Conservation (phyloP, 1,139 yeast species). For the Geotrichum macrosporum region DNA sequence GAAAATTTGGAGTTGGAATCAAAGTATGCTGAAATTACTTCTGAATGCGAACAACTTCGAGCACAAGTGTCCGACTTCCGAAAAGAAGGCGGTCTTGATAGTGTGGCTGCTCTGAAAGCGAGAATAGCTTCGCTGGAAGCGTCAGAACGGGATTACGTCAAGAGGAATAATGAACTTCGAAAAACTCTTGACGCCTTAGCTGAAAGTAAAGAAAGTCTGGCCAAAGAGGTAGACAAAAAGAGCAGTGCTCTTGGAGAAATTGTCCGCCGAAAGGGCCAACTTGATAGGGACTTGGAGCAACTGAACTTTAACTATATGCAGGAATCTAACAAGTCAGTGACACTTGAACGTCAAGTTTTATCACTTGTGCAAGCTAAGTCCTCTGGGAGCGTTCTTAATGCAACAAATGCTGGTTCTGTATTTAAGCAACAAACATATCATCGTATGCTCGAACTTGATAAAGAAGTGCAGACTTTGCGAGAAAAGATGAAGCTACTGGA, state of each 20-base stretch:
- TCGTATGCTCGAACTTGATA: conserved; percentile 20
- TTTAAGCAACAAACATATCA: conserved; percentile 19
- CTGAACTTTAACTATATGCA: conserved; percentile 7
- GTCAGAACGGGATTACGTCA: background rate
- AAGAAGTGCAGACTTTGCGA: conserved; percentile 12
- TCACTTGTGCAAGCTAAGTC: conserved; percentile 7
- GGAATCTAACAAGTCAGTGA: conserved; percentile 4
- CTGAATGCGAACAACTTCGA: conserved; percentile 1
- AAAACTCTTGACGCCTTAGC: background rate
- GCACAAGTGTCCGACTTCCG: background rate
- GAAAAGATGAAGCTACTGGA: conserved; percentile 13
- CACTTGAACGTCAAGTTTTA: background rate
- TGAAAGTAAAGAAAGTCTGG: background rate
- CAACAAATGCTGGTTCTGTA: conserved; percentile 9
- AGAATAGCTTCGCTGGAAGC: background rate
- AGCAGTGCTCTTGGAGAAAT: conserved; percentile 3
- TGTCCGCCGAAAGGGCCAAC: conserved; percentile 4
- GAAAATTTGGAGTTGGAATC: conserved; percentile 7
- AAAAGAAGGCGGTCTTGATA: too few species aligned
- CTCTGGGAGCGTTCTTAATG: background rate
- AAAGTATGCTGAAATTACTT: conserved; percentile 1
- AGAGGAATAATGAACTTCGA: background rate
- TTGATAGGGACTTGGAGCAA: conserved; percentile 7
- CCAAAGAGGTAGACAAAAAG: conserved; percentile 6
- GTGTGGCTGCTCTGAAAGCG: too few species aligned